phyloP scores from a whole-genome alignment of 768 basidiomycete genomes.

The Cystofilobasidium capitatum region DNA sequence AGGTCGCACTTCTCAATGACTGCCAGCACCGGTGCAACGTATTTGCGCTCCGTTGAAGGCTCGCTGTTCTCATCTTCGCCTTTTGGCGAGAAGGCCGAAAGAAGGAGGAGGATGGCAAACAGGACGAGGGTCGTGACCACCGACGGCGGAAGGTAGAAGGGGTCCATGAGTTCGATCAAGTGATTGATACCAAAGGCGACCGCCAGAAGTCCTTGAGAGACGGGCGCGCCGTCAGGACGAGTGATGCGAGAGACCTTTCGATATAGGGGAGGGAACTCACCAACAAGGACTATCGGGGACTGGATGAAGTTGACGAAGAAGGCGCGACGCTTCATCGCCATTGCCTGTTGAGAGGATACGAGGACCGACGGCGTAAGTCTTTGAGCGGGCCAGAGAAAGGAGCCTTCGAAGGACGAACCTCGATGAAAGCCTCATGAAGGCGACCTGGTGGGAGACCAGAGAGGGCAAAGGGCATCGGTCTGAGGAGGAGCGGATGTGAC shows the following conservation, averaged over 20 bases:
- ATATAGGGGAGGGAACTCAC: background rate
- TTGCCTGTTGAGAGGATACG: background rate
- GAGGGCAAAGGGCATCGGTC: too few species aligned
- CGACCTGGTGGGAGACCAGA: background rate
- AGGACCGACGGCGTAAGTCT: background rate
- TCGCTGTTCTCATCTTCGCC: background rate
- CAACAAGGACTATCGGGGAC: background rate
- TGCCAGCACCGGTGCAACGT: conserved; percentile 10
- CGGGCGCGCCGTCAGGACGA: too few species aligned
- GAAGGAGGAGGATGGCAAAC: background rate
- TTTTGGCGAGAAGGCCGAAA: background rate
- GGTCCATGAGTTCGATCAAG: background rate
- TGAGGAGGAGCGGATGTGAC: too few species aligned
- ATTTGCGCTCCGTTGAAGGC: background rate
- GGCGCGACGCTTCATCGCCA: background rate
- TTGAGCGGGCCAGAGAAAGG: background rate
- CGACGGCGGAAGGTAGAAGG: background rate
- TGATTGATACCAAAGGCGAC: background rate
- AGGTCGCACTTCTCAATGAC: conserved; percentile 12
- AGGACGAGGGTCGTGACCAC: background rate
- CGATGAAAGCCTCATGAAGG: background rate
- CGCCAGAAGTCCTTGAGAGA: background rate
- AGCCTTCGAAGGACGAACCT: background rate
- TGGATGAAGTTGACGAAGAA: background rate
- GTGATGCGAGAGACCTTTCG: background rate